phyloP scores from a whole-genome alignment of 2,329 filamentous ascomycete genomes.

The Reticulascus tulasneorum region DNA sequence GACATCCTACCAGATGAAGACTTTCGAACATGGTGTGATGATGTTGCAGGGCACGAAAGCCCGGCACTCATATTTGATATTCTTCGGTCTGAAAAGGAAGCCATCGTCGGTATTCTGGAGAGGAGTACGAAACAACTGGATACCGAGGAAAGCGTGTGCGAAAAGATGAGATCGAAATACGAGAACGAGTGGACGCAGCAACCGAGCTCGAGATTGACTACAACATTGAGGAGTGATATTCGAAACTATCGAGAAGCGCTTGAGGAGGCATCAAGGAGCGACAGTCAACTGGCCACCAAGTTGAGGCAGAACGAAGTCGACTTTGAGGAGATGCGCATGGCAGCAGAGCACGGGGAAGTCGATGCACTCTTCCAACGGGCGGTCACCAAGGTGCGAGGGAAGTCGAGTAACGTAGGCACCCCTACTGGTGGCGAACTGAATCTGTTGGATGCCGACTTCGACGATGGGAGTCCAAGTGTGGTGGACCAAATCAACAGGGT shows the following conservation, averaged over 20 bases:
- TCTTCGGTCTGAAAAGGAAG: conserved; percentile 71
- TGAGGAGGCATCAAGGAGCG: conserved; percentile 83
- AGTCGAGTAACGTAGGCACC: conserved; percentile 56
- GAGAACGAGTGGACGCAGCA: conserved; percentile 96
- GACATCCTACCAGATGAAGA: conserved; percentile 85
- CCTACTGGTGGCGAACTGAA: conserved; percentile 65
- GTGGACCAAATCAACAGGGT: conserved; percentile 85
- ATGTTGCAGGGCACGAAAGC: conserved; percentile 80
- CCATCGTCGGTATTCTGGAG: conserved; percentile 69
- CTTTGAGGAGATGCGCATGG: conserved; percentile 92
- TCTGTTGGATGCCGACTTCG: conserved; percentile 88
- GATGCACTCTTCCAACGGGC: conserved; percentile 87
- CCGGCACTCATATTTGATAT: conserved; percentile 76
- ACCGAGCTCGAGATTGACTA: conserved; percentile 83
- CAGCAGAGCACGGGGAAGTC: conserved; percentile 79
- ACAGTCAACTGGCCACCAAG: conserved; percentile 77
- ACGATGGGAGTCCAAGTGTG: conserved; percentile 74
- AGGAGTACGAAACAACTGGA: conserved; percentile 83
- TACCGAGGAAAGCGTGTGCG: conserved; percentile 95
- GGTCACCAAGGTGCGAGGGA: conserved; percentile 71
- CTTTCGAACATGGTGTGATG: conserved; percentile 90
- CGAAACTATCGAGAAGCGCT: conserved; percentile 83
- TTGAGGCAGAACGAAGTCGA: conserved; percentile 81
- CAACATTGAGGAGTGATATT: conserved; percentile 82
- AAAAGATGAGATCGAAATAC: conserved; percentile 99